Percentiles rank a stretch among this genome's conserved stretches.
Evolutionary conservation across 306 rosid species (phyloP).

Genomic region (Vigna mungo): DNA sequence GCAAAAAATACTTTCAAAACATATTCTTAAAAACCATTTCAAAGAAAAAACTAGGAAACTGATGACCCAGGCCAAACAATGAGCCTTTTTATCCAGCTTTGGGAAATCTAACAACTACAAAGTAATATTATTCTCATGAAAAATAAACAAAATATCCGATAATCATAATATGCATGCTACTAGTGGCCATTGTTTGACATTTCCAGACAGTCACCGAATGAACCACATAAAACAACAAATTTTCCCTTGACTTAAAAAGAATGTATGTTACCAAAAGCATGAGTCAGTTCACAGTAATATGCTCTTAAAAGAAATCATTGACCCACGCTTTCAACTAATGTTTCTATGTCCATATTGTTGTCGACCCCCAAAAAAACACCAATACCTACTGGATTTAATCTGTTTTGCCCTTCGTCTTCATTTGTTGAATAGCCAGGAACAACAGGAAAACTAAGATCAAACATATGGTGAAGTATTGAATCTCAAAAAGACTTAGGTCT

Average conservation of each 20-base stretch:
- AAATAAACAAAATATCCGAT: background rate
- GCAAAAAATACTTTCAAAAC: background rate
- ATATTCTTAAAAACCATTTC: too few species aligned
- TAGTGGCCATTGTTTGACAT: conserved; percentile 47
- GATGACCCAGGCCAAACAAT: background rate
- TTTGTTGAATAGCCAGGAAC: conserved; percentile 56
- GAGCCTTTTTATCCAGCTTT: conserved; percentile 16
- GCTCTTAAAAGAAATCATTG: conserved; percentile 48
- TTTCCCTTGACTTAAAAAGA: conserved; percentile 61
- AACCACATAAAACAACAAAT: conserved; percentile 47
- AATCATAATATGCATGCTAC: conserved; percentile 44
- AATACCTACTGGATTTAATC: conserved; percentile 47
- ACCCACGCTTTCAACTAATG: conserved; percentile 50
- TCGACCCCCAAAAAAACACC: conserved; percentile 33
- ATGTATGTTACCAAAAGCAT: conserved; percentile 56
- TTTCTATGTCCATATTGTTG: conserved; percentile 56
- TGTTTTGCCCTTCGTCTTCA: conserved; percentile 56
- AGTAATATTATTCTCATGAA: conserved; percentile 28
- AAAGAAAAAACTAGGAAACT: background rate
- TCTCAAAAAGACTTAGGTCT: conserved; percentile 50
- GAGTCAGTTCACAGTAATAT: conserved; percentile 50
- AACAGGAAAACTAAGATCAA: conserved; percentile 47
- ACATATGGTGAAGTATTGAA: conserved; percentile 39
- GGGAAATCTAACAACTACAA: background rate
- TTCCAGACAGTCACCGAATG: conserved; percentile 49